Percentiles rank a stretch among this genome's conserved stretches.
phyloP scores from a whole-genome alignment of 2,329 filamentous ascomycete genomes.

The Ascochyta fabae region DNA sequence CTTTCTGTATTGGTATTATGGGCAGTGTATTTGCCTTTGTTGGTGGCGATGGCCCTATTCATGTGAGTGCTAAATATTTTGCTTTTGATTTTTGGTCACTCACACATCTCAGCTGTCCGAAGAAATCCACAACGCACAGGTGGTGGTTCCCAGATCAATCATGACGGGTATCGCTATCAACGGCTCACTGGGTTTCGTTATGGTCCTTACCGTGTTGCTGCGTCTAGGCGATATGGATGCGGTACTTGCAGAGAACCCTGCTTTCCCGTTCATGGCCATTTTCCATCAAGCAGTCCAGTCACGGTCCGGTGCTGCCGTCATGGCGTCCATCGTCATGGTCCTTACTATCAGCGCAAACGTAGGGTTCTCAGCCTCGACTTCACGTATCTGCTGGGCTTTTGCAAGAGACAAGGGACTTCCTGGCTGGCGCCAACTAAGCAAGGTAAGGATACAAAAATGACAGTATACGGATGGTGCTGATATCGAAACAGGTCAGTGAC shows the following conservation, averaged over 20 bases:
- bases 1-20: slow-evolving; percentile 50
- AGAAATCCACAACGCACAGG: slow-evolving; percentile 40
- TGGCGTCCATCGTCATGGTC: slow-evolving; percentile 45
- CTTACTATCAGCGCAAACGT: slow-evolving; percentile 46
- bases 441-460: slow-evolving; percentile 14
- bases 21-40: slow-evolving; percentile 46
- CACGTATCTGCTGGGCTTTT: slow-evolving; percentile 50
- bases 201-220: slow-evolving; percentile 37
- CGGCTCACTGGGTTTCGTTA: slow-evolving; percentile 47
- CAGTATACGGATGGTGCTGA: slow-evolving; percentile 20
- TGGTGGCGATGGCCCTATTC: slow-evolving; percentile 48
- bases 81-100: background rate
- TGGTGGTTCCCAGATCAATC: slow-evolving; percentile 45
- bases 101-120: slow-evolving; percentile 36
- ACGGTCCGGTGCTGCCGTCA: slow-evolving; percentile 51
- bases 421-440: slow-evolving; percentile 38
- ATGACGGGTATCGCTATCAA: slow-evolving; percentile 48
- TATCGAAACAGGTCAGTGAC: slow-evolving; percentile 24
- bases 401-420: slow-evolving; percentile 50
- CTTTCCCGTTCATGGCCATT: slow-evolving; percentile 54
- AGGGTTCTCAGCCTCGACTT: slow-evolving; percentile 46
- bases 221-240: slow-evolving; percentile 44
- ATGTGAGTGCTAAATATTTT: slow-evolving; percentile 29
- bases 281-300: slow-evolving; percentile 47
- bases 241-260: slow-evolving; percentile 48